Percentiles rank a stretch among this genome's conserved stretches.
phyloP scores from a whole-genome alignment of 164 flowering plant species.

The Nymphaea colorata region DNA sequence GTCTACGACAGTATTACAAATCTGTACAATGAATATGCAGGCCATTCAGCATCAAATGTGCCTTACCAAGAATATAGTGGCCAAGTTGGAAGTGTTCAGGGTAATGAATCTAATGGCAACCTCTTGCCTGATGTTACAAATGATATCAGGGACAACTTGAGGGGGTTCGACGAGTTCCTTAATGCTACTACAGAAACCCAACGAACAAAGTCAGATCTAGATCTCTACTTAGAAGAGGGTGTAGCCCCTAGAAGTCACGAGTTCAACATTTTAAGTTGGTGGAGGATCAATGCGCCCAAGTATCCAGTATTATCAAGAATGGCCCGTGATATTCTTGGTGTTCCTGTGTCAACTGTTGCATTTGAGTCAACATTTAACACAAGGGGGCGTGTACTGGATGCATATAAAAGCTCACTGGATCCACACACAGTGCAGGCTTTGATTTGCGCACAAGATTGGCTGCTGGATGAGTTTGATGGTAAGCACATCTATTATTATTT shows the following conservation, averaged over 20 bases:
- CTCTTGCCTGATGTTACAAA: slow-evolving; percentile 13
- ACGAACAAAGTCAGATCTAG: slow-evolving; percentile 65
- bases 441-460: slow-evolving; percentile 85
- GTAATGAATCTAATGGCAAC: slow-evolving; percentile 12
- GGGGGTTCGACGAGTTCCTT: slow-evolving; percentile 67
- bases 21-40: slow-evolving; percentile 57
- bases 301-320: slow-evolving; percentile 80
- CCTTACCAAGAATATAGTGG: slow-evolving; percentile 42
- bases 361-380: slow-evolving; percentile 50
- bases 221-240: slow-evolving; percentile 80
- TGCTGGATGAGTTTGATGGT: slow-evolving; percentile 13
- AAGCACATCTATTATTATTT: background rate
- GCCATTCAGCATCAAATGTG: slow-evolving; percentile 36
- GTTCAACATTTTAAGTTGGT: slow-evolving; percentile 79
- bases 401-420: slow-evolving; percentile 48
- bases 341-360: slow-evolving; percentile 46
- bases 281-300: slow-evolving; percentile 67
- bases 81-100: slow-evolving; percentile 13
- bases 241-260: slow-evolving; percentile 59
- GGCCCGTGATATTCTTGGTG: slow-evolving; percentile 78
- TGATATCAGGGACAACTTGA: slow-evolving; percentile 34
- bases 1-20: slow-evolving; percentile 81
- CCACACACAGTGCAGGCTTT: slow-evolving; percentile 85
- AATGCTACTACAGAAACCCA: slow-evolving; percentile 50
- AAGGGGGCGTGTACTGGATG: slow-evolving; percentile 38